phyloP scores from a whole-genome alignment of 768 basidiomycete genomes.

The Serendipita sp. region DNA sequence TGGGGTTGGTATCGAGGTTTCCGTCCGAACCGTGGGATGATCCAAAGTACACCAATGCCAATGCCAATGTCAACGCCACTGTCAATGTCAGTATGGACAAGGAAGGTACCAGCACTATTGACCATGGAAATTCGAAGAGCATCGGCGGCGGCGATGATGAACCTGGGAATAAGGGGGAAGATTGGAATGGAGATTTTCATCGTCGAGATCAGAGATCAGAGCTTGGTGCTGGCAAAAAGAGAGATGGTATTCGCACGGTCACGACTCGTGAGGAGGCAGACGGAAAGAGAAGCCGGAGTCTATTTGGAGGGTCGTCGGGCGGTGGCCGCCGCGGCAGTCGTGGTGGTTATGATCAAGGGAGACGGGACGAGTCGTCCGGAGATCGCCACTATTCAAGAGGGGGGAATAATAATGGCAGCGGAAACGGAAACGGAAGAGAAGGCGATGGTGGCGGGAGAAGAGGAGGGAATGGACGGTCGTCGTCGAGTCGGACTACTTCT shows the following conservation, averaged over 20 bases:
- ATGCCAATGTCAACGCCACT: not conserved
- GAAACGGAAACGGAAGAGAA: not conserved
- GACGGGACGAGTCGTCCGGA: not conserved
- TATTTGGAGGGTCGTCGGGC: not conserved
- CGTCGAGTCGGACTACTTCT: not conserved
- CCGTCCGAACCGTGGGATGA: slow-evolving; percentile 4
- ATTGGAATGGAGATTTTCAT: too few species aligned
- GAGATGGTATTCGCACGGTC: not conserved
- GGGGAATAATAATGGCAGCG: not conserved
- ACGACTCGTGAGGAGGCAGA: not conserved
- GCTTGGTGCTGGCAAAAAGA: too few species aligned
- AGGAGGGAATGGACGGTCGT: not conserved
- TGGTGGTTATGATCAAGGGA: not conserved
- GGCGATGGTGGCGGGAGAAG: not conserved
- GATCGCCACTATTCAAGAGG: not conserved
- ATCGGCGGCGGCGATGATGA: too few species aligned
- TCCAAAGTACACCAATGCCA: not conserved
- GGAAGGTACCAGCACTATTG: too few species aligned
- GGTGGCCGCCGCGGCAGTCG: too few species aligned
- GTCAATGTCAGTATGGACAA: too few species aligned
- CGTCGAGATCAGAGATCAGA: too few species aligned
- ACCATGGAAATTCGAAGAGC: too few species aligned
- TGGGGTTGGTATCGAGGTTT: not conserved
- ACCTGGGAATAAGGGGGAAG: too few species aligned
- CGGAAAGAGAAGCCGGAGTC: not conserved